These are phyloP conservation scores for Cyamopsis tetragonoloba DNA, from an alignment of 306 rosid genomes.

Conservation along the genomic window DNA sequence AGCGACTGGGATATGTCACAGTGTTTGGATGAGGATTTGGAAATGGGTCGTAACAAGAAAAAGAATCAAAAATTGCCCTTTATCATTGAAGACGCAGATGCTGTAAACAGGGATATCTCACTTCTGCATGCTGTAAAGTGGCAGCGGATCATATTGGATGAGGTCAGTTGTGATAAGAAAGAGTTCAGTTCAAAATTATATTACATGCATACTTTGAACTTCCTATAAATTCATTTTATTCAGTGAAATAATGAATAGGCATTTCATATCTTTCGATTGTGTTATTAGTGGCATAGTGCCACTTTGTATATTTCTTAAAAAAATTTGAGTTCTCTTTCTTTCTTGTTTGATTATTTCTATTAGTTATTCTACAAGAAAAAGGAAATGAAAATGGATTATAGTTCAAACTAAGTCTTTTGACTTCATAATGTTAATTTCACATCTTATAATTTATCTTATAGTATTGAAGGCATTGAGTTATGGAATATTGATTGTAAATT, in stretches of 20 bases:
- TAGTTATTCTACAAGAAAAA: slow-evolving; percentile 7
- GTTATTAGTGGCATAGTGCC: background rate
- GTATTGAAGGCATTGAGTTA: background rate
- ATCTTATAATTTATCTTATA: slow-evolving; percentile 4
- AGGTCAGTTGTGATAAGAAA: slow-evolving; percentile 53
- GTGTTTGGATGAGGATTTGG: background rate
- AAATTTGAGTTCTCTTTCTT: background rate
- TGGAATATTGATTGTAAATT: background rate
- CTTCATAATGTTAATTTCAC: background rate
- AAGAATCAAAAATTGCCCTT: background rate
- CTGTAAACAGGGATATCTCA: slow-evolving; percentile 34
- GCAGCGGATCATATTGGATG: slow-evolving; percentile 85
- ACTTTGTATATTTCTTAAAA: background rate
- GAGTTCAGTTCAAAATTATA: background rate
- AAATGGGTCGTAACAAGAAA: background rate
- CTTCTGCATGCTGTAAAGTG: slow-evolving; percentile 69
- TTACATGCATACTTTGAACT: background rate
- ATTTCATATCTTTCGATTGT: background rate
- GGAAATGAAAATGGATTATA: background rate
- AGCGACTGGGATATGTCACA: background rate
- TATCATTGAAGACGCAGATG: slow-evolving; percentile 9
- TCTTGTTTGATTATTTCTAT: background rate
- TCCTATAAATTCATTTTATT: background rate
- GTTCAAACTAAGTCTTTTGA: background rate
- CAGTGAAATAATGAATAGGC: background rate